phyloP scores from a whole-genome alignment of 2,329 filamentous ascomycete species.

The Aspergillus pseudonomiae region DNA sequence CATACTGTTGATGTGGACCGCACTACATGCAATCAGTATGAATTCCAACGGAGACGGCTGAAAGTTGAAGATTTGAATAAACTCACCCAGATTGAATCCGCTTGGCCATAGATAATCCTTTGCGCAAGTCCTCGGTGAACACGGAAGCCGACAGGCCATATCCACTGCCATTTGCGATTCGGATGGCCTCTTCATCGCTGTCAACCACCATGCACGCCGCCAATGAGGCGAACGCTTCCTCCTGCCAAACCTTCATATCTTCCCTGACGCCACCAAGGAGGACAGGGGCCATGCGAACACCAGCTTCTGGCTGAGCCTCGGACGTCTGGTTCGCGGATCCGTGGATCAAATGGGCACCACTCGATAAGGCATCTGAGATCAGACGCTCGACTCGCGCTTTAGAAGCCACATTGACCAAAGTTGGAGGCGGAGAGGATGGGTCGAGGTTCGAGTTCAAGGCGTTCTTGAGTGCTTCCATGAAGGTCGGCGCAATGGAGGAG shows the following conservation, averaged over 20 bases:
- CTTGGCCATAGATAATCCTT: conserved; percentile 60
- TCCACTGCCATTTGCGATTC: conserved; percentile 75
- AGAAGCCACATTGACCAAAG: conserved; percentile 48
- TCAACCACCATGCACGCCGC: conserved; percentile 68
- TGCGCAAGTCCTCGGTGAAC: conserved; percentile 69
- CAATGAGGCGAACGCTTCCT: conserved; percentile 74
- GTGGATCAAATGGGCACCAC: conserved; percentile 37
- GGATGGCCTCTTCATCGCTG: conserved; percentile 65
- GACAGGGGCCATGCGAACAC: conserved; percentile 61
- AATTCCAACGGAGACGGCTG: conserved; percentile 19
- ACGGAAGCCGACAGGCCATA: conserved; percentile 73
- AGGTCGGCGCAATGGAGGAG: conserved; percentile 54
- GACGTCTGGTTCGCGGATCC: conserved; percentile 19
- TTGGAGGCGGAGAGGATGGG: conserved; percentile 38
- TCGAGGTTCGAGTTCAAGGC: conserved; percentile 40
- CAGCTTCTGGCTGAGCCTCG: conserved; percentile 17
- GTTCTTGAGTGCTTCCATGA: conserved; percentile 53
- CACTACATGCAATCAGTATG: conserved; percentile 23
- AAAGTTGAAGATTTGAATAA: conserved; percentile 25
- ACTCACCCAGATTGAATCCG: conserved; percentile 64
- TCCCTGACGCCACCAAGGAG: conserved; percentile 67
- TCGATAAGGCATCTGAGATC: conserved; percentile 31
- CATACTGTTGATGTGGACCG: conserved; percentile 67
- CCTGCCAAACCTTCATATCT: conserved; percentile 72
- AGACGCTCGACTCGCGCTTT: conserved; percentile 46